These are phyloP conservation scores for Neonothopanus nambi DNA, from an alignment of 1,284 basidiomycete genomes.

Conservation along the genomic window DNA sequence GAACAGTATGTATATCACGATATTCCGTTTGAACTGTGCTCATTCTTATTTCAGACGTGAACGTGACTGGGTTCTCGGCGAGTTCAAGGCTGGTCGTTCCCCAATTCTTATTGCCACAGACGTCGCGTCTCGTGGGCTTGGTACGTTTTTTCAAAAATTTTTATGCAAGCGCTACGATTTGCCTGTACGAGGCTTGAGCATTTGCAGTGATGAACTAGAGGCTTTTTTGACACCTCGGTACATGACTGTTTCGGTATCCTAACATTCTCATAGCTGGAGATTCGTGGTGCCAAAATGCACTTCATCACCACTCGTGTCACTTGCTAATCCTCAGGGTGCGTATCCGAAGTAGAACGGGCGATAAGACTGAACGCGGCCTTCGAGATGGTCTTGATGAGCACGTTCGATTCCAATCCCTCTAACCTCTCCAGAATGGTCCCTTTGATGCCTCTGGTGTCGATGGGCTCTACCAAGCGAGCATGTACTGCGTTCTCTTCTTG, in stretches of 20 bases:
- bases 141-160: slow-evolving; percentile 67
- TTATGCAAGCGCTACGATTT: slow-evolving; percentile 13
- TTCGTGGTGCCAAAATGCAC: not conserved
- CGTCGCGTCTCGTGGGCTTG: slow-evolving; percentile 98
- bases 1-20: slow-evolving; percentile 71
- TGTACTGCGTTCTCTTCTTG: slow-evolving; percentile 5
- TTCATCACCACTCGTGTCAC: slow-evolving; percentile 11
- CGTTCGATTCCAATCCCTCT: slow-evolving; percentile 32
- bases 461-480: slow-evolving; percentile 15
- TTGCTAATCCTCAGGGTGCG: slow-evolving; percentile 38
- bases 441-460: slow-evolving; percentile 19
- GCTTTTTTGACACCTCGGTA: not conserved
- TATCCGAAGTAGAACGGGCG: slow-evolving; percentile 49
- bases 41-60: slow-evolving; percentile 65
- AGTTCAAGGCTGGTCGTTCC: slow-evolving; percentile 97
- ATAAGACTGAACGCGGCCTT: slow-evolving; percentile 39
- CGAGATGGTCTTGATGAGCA: too few species aligned
- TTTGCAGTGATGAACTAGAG: not conserved
- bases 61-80: slow-evolving; percentile 97
- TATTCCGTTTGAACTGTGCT: slow-evolving; percentile 12
- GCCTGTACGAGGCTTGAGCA: not conserved
- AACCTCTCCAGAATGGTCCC: slow-evolving; percentile 36
- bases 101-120: slow-evolving; percentile 99
- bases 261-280: slow-evolving; percentile 10
- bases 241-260: slow-evolving; percentile 7